phyloP scores from a whole-genome alignment of 495 filamentous ascomycete species.

The Daldinia bambusicola region DNA sequence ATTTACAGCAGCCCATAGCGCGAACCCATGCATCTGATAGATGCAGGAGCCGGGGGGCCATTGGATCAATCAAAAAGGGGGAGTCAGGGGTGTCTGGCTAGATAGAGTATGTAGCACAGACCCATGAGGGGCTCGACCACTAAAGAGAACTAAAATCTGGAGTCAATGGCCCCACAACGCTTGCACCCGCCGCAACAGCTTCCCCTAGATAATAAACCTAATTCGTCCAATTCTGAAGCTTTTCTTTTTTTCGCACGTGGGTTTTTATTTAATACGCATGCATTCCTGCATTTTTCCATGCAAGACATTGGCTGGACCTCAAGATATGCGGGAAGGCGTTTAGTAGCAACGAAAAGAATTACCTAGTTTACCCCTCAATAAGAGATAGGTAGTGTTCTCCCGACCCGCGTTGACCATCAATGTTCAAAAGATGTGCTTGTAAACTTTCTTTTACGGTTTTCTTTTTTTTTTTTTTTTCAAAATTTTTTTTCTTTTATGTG shows the following conservation, averaged over 20 bases:
- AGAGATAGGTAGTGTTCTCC: too few species aligned
- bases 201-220: slow-evolving; percentile 5
- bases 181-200: slow-evolving; percentile 5
- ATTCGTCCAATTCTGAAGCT: slow-evolving; percentile 8
- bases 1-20: not conserved
- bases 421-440: too few species aligned
- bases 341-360: too few species aligned
- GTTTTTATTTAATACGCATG: not conserved
- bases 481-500: too few species aligned
- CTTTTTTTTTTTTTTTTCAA: too few species aligned
- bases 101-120: slow-evolving; percentile 17
- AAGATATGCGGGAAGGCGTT: not conserved
- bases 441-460: too few species aligned
- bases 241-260: slow-evolving; percentile 10
- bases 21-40: slow-evolving; percentile 11
- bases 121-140: slow-evolving; percentile 12
- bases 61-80: slow-evolving; percentile 41
- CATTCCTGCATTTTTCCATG: not conserved
- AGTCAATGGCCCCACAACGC: slow-evolving; percentile 16
- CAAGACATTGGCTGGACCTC: slow-evolving; percentile 4
- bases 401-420: too few species aligned
- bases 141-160: slow-evolving; percentile 26
- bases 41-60: slow-evolving; percentile 13
- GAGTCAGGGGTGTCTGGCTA: slow-evolving; percentile 5
- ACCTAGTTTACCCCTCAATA: not conserved